Evolutionary conservation across 768 basidiomycete species (phyloP), one percentile per base, ranked within the genome.

Genomic region (Sporobolomyces roseus): DNA sequence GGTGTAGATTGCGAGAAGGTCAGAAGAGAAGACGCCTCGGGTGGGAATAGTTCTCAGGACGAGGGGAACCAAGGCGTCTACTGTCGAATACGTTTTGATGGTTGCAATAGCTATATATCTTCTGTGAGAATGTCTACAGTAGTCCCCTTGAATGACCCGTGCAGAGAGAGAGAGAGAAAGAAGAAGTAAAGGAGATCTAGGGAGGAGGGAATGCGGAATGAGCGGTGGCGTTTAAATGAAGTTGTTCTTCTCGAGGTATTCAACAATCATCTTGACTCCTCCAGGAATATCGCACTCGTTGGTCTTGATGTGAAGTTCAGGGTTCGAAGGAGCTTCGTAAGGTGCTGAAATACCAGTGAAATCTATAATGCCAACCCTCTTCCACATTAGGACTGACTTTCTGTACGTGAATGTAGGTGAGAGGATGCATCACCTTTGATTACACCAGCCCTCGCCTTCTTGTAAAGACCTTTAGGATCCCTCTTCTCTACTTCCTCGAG

Each of bases 281-380:
- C 87, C 85, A 29, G 83, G 81, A 38, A 98, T 88, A 74, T 88
- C 85, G 30, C 83, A 83, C 78, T 93, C 83, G 77, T 90, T 84
- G 3, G 94, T 98, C 77, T 84, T 87, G 79, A 99, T 88, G 81
- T 93, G 92, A 67, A 99, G 85, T 80, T 98, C 96, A 49, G 96
- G 88, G 19, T 80, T 80, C 63, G 83, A 82, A 23, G 96, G 96
- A 8, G 86, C 85, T 80, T 98, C 96, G 79, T 98, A 98, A 23
- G 96, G 96, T 8, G 96, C 91, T 27, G 92, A 93, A 78, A 98
- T 88, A 10, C 96, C 96, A 53, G 96, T 98, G 80, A 99, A 99
- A 63, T 98, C 96, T 98, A 76, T 4, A 4, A 19, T 35, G n/a
- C n/a, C n/a, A n/a, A 6, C 27, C 38, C 10, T 41, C 38, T 9